Percentiles rank a stretch among this genome's conserved stretches.
Conservation (phyloP, 192 early-diverging fungal species). For the Coemansia sp. region DNA sequence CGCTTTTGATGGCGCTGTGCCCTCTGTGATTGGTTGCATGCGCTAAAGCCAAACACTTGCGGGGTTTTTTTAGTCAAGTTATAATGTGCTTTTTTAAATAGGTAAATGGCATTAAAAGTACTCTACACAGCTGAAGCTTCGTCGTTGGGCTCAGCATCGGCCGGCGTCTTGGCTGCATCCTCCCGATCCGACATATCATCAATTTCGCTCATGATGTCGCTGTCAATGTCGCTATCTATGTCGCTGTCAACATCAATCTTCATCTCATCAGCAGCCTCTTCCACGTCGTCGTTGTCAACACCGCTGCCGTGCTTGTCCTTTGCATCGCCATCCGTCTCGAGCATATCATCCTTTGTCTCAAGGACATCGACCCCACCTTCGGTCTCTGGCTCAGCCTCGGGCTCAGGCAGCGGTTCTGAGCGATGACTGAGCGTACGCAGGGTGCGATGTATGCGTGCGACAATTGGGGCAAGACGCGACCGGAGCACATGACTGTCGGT, state of each 20-base stretch:
- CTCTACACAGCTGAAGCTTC: neutral
- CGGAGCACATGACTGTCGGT: slow-evolving; percentile 33
- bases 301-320: neutral
- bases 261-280: slow-evolving; percentile 7
- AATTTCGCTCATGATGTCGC: slow-evolving; percentile 1
- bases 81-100: no score
- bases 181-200: neutral
- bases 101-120: no score
- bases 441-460: slow-evolving; percentile 34
- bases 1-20: no score
- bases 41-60: no score
- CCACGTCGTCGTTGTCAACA: slow-evolving; percentile 3
- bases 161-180: neutral
- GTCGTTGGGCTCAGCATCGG: neutral
- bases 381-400: slow-evolving; percentile 10
- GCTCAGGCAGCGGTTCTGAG: slow-evolving; percentile 23
- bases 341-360: slow-evolving; percentile 1
- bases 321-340: neutral
- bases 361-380: slow-evolving; percentile 1
- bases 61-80: no score
- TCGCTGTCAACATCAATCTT: slow-evolving; percentile 4
- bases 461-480: slow-evolving; percentile 30
- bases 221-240: neutral
- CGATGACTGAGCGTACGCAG: slow-evolving; percentile 39
- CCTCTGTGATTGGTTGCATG: no score